phyloP scores from a whole-genome alignment of 139 green algal genomes.

The Mesotaenium endlicherianum region DNA sequence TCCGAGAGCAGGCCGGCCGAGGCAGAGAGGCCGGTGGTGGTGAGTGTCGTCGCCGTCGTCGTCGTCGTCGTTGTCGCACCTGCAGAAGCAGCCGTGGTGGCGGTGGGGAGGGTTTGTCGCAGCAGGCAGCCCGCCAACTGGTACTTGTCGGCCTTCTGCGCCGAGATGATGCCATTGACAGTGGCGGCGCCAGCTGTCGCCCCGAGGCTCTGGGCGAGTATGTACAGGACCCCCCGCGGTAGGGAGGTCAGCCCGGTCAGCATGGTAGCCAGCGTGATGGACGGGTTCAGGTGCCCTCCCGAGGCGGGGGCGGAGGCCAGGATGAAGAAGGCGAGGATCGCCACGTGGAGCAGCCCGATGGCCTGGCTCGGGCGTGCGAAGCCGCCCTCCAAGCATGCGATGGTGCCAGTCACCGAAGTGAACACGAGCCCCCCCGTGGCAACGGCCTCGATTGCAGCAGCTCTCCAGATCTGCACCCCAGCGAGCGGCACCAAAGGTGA shows the following conservation, averaged over 20 bases:
- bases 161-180: neutral
- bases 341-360: neutral
- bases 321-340: slow-evolving; percentile 2
- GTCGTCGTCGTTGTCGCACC: no score
- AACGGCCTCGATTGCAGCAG: slow-evolving; percentile 15
- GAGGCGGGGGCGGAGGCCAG: neutral
- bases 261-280: slow-evolving; percentile 16
- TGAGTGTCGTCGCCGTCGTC: neutral
- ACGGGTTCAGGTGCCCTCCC: slow-evolving; percentile 16
- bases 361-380: neutral
- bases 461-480: slow-evolving; percentile 27
- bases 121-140: slow-evolving; percentile 12
- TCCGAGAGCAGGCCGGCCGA: neutral
- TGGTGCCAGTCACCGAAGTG: neutral
- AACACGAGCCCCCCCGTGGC: neutral
- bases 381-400: neutral
- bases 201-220: neutral
- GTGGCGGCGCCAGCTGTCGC: neutral
- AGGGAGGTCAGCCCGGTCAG: slow-evolving; percentile 13
- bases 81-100: no score
- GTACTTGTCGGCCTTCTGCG: neutral
- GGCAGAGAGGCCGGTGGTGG: neutral
- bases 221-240: neutral
- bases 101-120: neutral
- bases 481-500: no score